These are phyloP conservation scores for Cylindrotheca closterium DNA, from an alignment of 108 stramenopile genomes.

Conservation along the genomic window DNA sequence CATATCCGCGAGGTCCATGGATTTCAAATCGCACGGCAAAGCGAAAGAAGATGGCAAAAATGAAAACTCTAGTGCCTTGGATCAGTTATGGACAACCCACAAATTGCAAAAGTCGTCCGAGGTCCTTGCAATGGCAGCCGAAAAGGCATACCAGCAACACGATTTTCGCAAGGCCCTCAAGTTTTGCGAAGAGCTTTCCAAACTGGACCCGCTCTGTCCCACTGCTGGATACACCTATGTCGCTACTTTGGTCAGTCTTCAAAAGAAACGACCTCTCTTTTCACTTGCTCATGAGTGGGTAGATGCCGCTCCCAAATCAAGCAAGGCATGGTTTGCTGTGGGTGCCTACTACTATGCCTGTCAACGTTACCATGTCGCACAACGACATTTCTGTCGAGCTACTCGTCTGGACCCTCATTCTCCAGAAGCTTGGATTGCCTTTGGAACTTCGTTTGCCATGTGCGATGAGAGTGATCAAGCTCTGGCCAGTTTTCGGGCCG, in stretches of 20 bases:
- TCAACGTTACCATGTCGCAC: conserved; percentile 87
- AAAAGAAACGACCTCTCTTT: conserved; percentile 85
- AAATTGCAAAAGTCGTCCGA: conserved; percentile 64
- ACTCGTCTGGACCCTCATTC: conserved; percentile 83
- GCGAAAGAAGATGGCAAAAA: no score
- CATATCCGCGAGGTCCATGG: no score
- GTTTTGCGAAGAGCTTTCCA: conserved; percentile 62
- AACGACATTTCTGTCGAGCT: conserved; percentile 90
- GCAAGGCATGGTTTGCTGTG: conserved; percentile 91
- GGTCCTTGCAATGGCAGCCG: conserved; percentile 73
- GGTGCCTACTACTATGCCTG: conserved; percentile 92
- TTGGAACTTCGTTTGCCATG: conserved; percentile 90
- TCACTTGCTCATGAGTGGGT: conserved; percentile 92
- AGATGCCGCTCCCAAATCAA: conserved; percentile 81
- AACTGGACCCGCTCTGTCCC: conserved; percentile 67
- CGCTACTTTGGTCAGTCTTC: conserved; percentile 76
- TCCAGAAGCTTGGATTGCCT: conserved; percentile 92
- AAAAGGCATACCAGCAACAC: conserved; percentile 67
- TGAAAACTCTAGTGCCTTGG: no score
- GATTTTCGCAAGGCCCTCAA: conserved; percentile 52
- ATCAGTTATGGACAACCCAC: conserved; percentile 50
- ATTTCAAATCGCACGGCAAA: no score
- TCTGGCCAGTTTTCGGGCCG: conserved; percentile 90
- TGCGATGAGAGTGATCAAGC: conserved; percentile 97
- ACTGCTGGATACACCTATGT: conserved; percentile 58